Conservation (phyloP, 2,329 filamentous ascomycete species). For the Didymella keratinophila region DNA sequence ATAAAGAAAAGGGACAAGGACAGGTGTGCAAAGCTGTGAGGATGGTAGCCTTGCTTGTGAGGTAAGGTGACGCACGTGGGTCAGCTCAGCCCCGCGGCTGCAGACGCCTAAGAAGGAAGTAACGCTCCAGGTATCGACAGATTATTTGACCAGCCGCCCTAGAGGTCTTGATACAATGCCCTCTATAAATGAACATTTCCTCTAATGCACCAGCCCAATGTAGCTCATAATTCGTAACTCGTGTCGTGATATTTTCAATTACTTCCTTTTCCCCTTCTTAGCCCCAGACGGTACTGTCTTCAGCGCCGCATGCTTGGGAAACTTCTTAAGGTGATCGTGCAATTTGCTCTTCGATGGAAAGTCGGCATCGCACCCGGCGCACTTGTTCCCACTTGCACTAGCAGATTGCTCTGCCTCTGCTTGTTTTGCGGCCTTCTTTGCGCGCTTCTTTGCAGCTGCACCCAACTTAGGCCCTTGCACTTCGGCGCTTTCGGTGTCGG, state of each 20-base stretch:
- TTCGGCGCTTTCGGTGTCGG: not conserved
- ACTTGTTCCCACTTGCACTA: constrained; percentile 65
- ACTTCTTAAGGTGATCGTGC: constrained; percentile 74
- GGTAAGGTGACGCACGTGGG: too few relatives aligned
- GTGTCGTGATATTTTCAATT: not conserved
- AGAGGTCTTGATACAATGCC: too few relatives aligned
- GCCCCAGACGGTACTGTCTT: constrained; percentile 21
- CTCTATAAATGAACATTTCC: too few relatives aligned
- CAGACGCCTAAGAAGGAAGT: too few relatives aligned
- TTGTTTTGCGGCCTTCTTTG: constrained; percentile 56
- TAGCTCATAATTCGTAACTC: not conserved
- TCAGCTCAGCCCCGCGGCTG: too few relatives aligned
- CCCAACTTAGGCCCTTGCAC: constrained; percentile 50
- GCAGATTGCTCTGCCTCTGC: constrained; percentile 34
- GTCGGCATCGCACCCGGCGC: constrained; percentile 76
- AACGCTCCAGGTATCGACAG: too few relatives aligned
- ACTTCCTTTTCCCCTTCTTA: constrained; percentile 33
- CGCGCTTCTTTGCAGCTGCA: constrained; percentile 58
- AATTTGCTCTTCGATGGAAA: constrained; percentile 79
- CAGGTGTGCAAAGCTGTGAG: too few relatives aligned
- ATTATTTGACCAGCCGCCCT: too few relatives aligned
- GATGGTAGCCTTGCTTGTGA: too few relatives aligned
- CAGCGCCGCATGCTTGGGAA: constrained; percentile 67
- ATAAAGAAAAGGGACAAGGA: too few relatives aligned
- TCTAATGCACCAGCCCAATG: not conserved